Evolutionary conservation across 768 basidiomycete genomes (phyloP), one percentile per base, ranked within the genome.

Genomic region (Lenzites betulinus): DNA sequence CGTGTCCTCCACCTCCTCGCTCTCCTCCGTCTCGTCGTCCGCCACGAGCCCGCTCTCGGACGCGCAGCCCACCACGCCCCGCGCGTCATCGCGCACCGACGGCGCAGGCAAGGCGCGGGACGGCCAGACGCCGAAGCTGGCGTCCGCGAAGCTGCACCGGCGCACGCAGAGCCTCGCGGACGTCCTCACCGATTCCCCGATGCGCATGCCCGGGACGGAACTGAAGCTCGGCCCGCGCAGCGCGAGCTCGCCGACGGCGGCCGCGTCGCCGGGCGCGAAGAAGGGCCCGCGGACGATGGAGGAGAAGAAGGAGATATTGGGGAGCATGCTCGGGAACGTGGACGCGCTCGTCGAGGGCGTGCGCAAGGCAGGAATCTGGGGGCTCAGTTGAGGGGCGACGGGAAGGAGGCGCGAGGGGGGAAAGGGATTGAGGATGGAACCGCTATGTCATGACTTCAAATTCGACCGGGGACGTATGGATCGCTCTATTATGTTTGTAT

Each of bases 281-380:
- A 48, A n/a, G 15, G 58, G 62, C 26, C 55, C 64, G 53, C 58
- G 65, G 66, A 89, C 86, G 43, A 92, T 85, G 43, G 88, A 91
- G 59, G 90, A 94, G 75, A 94, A 94, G 77, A 93, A 89, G 73
- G 84, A 86, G 70, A 71, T 91, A 44, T 69, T 96, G 58, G 89
- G 89, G 0, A 87, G 83, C 46, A 88, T 94, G 85, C 73, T 96
- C 44, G 93, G 92, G 3, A 95, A 96, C 70, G 94, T 96, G 2
- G 94, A 95, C 70, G 89, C 90, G 30, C 79, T 96, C 11, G 92
- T 96, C 6, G 92, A 93, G 63, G 88, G 93, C 0, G 90, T 96
- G 35, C 79, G 88, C 62, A 90, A 87, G 73, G 92, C 91, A 0
- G 92, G 93, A 0, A 86, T 95, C 56, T 95, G 92, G 92, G 92